These are phyloP conservation scores for Tolypocladium nubicola DNA, from an alignment of 2,329 filamentous ascomycete genomes.

Conservation along the genomic window DNA sequence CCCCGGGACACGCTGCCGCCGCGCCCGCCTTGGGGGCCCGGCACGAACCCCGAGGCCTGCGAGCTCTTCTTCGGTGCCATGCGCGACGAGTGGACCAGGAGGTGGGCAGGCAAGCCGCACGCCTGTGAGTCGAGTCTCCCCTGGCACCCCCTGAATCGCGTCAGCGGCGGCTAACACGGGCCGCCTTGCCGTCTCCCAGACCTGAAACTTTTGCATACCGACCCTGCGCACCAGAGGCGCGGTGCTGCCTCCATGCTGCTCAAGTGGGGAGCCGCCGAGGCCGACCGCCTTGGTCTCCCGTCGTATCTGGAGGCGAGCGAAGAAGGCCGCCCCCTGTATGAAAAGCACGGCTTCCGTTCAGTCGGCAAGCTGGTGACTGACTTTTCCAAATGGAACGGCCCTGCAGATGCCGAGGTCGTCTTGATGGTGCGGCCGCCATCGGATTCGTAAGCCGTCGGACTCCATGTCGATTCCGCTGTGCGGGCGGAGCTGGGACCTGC, in stretches of 20 bases:
- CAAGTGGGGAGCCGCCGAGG: conserved; percentile 22
- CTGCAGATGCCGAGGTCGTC: conserved; percentile 6
- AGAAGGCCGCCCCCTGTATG: conserved; percentile 21
- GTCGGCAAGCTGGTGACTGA: conserved; percentile 15
- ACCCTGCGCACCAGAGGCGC: conserved; percentile 23
- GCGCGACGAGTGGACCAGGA: conserved; percentile 16
- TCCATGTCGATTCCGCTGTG: background rate
- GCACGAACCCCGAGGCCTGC: conserved; percentile 21
- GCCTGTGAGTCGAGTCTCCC: conserved; percentile 18
- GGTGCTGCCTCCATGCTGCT: conserved; percentile 24
- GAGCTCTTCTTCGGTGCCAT: conserved; percentile 20
- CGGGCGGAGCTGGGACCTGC: background rate
- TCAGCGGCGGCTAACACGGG: background rate
- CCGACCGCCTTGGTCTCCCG: conserved; percentile 23
- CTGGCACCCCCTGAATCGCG: background rate
- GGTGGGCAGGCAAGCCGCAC: conserved; percentile 20
- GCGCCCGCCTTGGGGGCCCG: conserved; percentile 15
- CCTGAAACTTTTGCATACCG: conserved; percentile 26
- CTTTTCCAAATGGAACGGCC: conserved; percentile 18
- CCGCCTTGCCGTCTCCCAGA: conserved; percentile 12
- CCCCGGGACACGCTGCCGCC: conserved; percentile 11
- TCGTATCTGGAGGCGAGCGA: conserved; percentile 25
- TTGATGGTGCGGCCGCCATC: conserved; percentile 14
- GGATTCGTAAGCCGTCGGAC: background rate
- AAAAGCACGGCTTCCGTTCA: conserved; percentile 23